Evolutionary conservation across 1,284 basidiomycete species (phyloP), one percentile per base, ranked within the genome.

Genomic region (Abortiporus biennis): DNA sequence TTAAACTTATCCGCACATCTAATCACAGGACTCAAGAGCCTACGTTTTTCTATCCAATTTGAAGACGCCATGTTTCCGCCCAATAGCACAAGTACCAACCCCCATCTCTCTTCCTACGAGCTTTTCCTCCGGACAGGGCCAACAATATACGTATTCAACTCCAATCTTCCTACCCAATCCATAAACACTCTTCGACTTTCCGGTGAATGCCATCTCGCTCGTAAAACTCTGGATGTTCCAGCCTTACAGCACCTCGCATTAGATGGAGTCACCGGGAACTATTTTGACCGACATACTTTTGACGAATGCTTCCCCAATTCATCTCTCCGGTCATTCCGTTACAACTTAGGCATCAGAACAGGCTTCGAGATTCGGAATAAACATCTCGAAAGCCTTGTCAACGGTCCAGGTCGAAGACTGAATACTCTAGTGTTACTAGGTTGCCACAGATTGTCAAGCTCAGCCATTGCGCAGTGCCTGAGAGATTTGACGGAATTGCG

Each of bases 41-140:
- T 40, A 15, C 47, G 52, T 8, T 44, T 66, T 42, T 50, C 47
- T n/a, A 47, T 61, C 42, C 37, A 55, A 47, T 66, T 69, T 51
- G 68, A 71, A 47, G 46, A 53, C 6, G 63, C 63, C 2, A 62
- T 72, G 61, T 71, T 64, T 43, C 68, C 67, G 2, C 34, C 22
- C 6, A 40, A 37, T n/a, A 43, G 42, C 12, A 51, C 53, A 8
- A 6, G 32, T n/a, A n/a, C n/a, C n/a, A n/a, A n/a, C n/a, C 45
- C 41, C 16, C 42, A 38, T n/a, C 54, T 69, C 13, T 32, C 43
- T 16, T 47, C 57, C 1, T 68, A 70, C 47, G 60, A 68, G 47
- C 59, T 69, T 5, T 58, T 56, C 41, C 38, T 68, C 36, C 49
- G 52, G 43, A 54, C 62, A 4, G 53, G 53, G 15, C 64, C 59